Evolutionary conservation across 1,284 basidiomycete genomes (phyloP), one percentile per base, ranked within the genome.

Genomic region (Sporisorium iseilematis-ciliati): DNA sequence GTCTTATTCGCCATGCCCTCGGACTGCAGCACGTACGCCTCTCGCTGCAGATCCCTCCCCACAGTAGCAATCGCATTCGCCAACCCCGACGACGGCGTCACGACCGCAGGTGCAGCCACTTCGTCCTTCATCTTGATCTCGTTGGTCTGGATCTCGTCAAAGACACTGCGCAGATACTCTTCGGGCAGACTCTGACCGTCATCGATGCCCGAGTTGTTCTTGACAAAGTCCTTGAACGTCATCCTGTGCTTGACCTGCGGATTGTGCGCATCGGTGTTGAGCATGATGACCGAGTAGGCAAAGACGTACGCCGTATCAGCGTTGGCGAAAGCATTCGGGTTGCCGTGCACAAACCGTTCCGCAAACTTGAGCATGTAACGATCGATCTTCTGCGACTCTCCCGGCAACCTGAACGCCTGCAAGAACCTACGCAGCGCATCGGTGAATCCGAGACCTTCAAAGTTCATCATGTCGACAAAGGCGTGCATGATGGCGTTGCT

Each of bases 91-190:
- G 75, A 43, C 26, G 75, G 65, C 54, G 54, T 26, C 4, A 55
- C 60, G 4, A 65, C 59, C 33, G 70, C 67, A 12, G 67, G 61
- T 1, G 67, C 54, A 3, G 74, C 48, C 45, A 77, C 75, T 43
- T 85, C 84, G 65, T 84, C 84, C 77, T 84, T 82, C 83, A 85
- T 83, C 81, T 85, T 85, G 76, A 85, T 85, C 70, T 85, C 84
- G 66, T 85, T 64, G 64, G 72, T 75, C 68, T 83, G 81, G 41
- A 85, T 85, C 54, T 84, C 83, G 52, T 85, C 83, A 55, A 75
- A 85, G 25, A 85, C 80, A 12, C 67, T 57, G 3, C 56, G 59
- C 33, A 84, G 57, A 52, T 82, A 84, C 43, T 82, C 81, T 35
- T 85, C 83, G 3, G 83, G 77, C 42, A 85, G 56, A 57, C 68